A percentile compares a stretch with the other conserved stretches of the same genome.
Evolutionary conservation across 768 basidiomycete genomes (phyloP).

Genomic region (Serendipita sp.): DNA sequence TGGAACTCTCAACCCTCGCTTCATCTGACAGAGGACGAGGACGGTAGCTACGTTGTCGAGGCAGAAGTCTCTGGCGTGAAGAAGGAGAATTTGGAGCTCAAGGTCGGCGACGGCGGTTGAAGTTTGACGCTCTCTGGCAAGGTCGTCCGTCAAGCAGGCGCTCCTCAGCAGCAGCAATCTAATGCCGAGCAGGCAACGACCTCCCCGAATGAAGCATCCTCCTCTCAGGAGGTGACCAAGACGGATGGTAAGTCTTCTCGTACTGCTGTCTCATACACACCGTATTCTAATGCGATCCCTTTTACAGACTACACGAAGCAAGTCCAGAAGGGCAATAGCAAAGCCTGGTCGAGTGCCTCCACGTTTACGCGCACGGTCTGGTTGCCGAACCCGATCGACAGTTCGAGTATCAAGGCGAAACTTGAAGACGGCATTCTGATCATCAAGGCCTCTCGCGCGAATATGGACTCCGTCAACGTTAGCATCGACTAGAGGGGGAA

Average conservation of each 20-base stretch:
- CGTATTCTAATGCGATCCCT: not conserved
- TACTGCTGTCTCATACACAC: not conserved
- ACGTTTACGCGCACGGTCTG: slow-evolving; percentile 56
- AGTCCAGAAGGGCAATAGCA: not conserved
- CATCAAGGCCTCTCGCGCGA: slow-evolving; percentile 41
- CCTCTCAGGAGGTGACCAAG: not conserved
- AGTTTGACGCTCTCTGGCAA: slow-evolving; percentile 62
- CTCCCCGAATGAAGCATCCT: not conserved
- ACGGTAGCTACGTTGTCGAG: slow-evolving; percentile 52
- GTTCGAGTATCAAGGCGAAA: slow-evolving; percentile 41
- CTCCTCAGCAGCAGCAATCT: slow-evolving; percentile 9
- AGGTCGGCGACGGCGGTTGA: slow-evolving; percentile 52
- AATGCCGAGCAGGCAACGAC: slow-evolving; percentile 10
- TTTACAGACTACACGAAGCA: not conserved
- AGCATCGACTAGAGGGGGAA: slow-evolving; percentile 29
- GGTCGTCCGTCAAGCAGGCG: slow-evolving; percentile 20
- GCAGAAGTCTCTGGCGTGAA: slow-evolving; percentile 68
- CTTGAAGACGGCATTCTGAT: slow-evolving; percentile 56
- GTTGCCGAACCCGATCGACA: slow-evolving; percentile 49
- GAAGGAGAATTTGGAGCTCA: slow-evolving; percentile 59
- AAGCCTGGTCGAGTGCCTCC: not conserved
- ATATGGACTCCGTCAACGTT: slow-evolving; percentile 37
- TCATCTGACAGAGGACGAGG: slow-evolving; percentile 50
- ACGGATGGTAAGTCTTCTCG: not conserved
- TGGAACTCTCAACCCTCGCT: slow-evolving; percentile 32